phyloP scores from a whole-genome alignment of 1,284 basidiomycete genomes.

The Malassezia caprae region DNA sequence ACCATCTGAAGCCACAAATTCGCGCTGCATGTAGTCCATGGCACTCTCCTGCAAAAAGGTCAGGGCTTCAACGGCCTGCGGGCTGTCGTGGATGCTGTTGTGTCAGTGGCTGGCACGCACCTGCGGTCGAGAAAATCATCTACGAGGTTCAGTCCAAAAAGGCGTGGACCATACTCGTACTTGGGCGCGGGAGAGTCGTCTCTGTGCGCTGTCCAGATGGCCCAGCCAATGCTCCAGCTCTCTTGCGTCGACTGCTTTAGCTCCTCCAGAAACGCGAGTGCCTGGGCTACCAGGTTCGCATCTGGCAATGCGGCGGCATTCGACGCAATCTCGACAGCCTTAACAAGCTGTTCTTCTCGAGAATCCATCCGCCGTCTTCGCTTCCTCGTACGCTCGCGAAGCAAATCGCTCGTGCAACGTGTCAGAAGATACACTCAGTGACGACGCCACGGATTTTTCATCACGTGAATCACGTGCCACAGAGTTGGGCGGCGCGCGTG shows the following conservation, averaged over 20 bases:
- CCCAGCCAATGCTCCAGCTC: conserved; percentile 58
- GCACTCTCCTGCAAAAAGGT: conserved; percentile 39
- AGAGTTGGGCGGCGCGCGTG: neutral
- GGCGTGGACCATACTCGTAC: conserved; percentile 64
- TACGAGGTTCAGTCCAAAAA: conserved; percentile 73
- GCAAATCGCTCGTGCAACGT: neutral
- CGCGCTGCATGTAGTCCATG: conserved; percentile 37
- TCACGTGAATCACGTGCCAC: conserved; percentile 7
- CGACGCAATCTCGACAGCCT: conserved; percentile 18
- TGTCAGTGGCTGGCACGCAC: conserved; percentile 53
- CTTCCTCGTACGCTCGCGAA: neutral
- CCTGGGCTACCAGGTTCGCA: conserved; percentile 9
- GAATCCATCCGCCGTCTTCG: conserved; percentile 10
- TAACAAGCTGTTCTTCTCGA: conserved; percentile 15
- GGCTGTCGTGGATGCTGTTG: conserved; percentile 2
- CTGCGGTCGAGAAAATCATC: conserved; percentile 75
- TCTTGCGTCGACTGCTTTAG: conserved; percentile 51
- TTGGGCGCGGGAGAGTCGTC: conserved; percentile 57
- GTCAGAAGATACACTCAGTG: neutral
- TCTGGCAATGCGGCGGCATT: conserved; percentile 11
- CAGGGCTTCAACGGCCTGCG: conserved; percentile 31
- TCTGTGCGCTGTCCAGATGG: conserved; percentile 34
- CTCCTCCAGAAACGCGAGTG: conserved; percentile 15
- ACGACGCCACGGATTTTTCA: neutral
- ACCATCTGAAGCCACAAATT: conserved; percentile 35